phyloP scores from a whole-genome alignment of 2,329 filamentous ascomycete species.

The Apiospora marii region DNA sequence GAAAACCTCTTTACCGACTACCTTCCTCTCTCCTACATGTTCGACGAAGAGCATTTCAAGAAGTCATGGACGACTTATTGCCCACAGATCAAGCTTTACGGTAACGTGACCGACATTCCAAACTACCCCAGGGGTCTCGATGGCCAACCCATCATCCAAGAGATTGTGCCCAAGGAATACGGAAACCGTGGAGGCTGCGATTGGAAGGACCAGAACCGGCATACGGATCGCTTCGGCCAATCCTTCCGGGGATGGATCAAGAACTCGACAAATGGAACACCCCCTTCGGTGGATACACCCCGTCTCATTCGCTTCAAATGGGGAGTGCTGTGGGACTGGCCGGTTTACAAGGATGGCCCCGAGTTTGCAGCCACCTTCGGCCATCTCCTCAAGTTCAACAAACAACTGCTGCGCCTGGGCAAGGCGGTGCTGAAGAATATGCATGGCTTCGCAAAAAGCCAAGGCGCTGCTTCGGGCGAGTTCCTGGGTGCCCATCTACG shows the following conservation, averaged over 20 bases:
- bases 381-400: constrained; percentile 50
- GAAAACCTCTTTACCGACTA: constrained; percentile 51
- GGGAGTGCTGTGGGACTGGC: constrained; percentile 56
- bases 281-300: constrained; percentile 41
- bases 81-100: constrained; percentile 53
- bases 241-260: constrained; percentile 45
- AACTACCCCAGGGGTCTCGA: constrained; percentile 42
- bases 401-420: constrained; percentile 51
- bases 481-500: constrained; percentile 55
- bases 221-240: constrained; percentile 48
- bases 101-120: constrained; percentile 48
- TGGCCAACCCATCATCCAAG: constrained; percentile 47
- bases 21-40: constrained; percentile 54
- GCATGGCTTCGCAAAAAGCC: constrained; percentile 39
- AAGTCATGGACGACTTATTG: constrained; percentile 47
- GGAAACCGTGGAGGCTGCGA: constrained; percentile 50
- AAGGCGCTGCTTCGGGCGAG: constrained; percentile 34
- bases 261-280: constrained; percentile 37
- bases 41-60: constrained; percentile 55
- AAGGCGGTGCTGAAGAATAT: constrained; percentile 46
- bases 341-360: constrained; percentile 54
- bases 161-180: constrained; percentile 51
- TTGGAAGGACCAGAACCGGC: constrained; percentile 49
- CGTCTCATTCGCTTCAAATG: constrained; percentile 52
- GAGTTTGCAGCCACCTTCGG: constrained; percentile 55